A percentile compares a stretch with the other conserved stretches of the same genome.
Evolutionary conservation across 148 eudicot species (phyloP).

Genomic region (Rhododendron simsii): DNA sequence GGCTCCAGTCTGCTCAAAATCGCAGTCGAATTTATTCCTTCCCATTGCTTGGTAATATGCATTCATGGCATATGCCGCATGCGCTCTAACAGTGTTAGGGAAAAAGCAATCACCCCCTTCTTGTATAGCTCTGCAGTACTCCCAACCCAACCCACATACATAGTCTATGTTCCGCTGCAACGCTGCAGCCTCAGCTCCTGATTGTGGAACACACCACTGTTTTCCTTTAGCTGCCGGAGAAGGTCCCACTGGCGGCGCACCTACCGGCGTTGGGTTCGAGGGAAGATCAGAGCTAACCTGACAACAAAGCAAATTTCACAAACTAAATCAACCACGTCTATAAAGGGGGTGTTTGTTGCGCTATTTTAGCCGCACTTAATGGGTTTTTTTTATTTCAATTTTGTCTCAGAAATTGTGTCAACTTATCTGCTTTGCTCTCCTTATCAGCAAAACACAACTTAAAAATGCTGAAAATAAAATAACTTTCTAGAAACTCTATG

Average conservation of each 20-base stretch:
- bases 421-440: neutral
- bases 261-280: slow-evolving; percentile 2
- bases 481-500: neutral
- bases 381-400: neutral
- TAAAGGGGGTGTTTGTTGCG: neutral
- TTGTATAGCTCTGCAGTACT: slow-evolving; percentile 31
- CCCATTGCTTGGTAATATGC: slow-evolving; percentile 34
- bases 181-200: slow-evolving; percentile 8
- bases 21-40: slow-evolving; percentile 31
- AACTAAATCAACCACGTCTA: neutral
- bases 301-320: slow-evolving; percentile 14
- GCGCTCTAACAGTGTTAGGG: slow-evolving; percentile 31
- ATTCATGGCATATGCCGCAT: slow-evolving; percentile 49
- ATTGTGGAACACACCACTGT: slow-evolving; percentile 32
- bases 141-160: slow-evolving; percentile 38
- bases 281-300: slow-evolving; percentile 24
- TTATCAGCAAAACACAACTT: neutral
- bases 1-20: slow-evolving; percentile 34
- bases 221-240: neutral
- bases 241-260: slow-evolving; percentile 8
- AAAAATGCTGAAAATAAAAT: neutral
- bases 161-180: slow-evolving; percentile 39
- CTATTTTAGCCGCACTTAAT: neutral
- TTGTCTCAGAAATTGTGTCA: neutral
- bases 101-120: slow-evolving; percentile 39